phyloP scores from a whole-genome alignment of 306 rosid species.

The peach (Prunus persica) region Prunus_persica_NCBIv2 NC_034009.1:25626501-25627000 shows the following conservation, averaged over 20 bases:
- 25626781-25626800: slow-evolving; percentile 5
- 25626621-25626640: slow-evolving; percentile 32
- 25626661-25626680: not conserved
- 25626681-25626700: not conserved
- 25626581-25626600: slow-evolving; percentile 36
- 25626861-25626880: slow-evolving; percentile 24
- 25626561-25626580: slow-evolving; percentile 35
- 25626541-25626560: slow-evolving; percentile 10
- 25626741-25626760: slow-evolving; percentile 40
- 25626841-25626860: not conserved
- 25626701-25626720: not conserved
- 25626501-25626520: slow-evolving; percentile 18
- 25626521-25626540: slow-evolving; percentile 12
- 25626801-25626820: slow-evolving; percentile 19
- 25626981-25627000: slow-evolving; percentile 28
- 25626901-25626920: slow-evolving; percentile 40
- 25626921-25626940: slow-evolving; percentile 28
- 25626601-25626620: slow-evolving; percentile 45
- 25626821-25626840: slow-evolving; percentile 28
- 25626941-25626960: slow-evolving; percentile 34
- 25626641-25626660: slow-evolving; percentile 39
- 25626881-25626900: slow-evolving; percentile 36
- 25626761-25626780: slow-evolving; percentile 4
- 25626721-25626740: slow-evolving; percentile 9
- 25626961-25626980: slow-evolving; percentile 34